A percentile compares a stretch with the other conserved stretches of the same genome.
Conservation (phyloP, 2,329 filamentous ascomycete species). For the Fusarium illudens region DNA sequence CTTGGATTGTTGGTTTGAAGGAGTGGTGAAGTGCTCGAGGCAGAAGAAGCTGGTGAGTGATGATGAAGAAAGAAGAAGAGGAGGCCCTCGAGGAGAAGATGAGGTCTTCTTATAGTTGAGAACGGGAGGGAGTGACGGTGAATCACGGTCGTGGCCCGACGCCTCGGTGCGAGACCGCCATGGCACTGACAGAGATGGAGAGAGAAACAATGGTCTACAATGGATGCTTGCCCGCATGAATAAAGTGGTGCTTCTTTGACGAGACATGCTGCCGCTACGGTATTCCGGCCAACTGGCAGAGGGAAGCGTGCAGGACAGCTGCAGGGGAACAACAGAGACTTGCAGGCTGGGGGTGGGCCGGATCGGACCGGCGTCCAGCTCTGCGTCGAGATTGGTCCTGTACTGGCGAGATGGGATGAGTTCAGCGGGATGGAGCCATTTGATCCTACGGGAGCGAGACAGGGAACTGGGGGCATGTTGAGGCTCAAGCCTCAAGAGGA, state of each 20-base stretch:
- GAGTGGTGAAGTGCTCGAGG: conserved; percentile 1
- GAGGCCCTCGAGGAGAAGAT: neutral
- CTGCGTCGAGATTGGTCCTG: neutral
- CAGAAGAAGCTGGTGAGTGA: conserved; percentile 1
- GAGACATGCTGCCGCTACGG: neutral
- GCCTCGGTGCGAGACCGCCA: neutral
- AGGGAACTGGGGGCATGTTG: neutral
- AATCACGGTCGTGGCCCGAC: conserved; percentile 12
- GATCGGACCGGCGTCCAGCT: neutral
- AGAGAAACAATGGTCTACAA: neutral
- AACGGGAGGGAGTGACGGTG: conserved; percentile 10
- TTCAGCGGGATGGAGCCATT: neutral
- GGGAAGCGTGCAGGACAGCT: conserved; percentile 11
- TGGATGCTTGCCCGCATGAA: conserved; percentile 6
- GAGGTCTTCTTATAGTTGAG: conserved; percentile 21
- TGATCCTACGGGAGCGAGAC: conserved; percentile 1
- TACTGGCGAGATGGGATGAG: neutral
- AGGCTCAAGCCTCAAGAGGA: neutral
- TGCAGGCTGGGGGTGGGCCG: neutral
- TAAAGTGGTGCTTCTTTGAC: neutral
- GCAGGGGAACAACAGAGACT: neutral
- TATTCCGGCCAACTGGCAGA: conserved; percentile 2
- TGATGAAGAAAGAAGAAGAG: conserved; percentile 15
- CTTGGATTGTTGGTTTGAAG: conserved; percentile 4
- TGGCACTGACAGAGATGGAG: neutral